phyloP scores from a whole-genome alignment of 1,139 yeast genomes.

The Kazachstania sp. region DNA sequence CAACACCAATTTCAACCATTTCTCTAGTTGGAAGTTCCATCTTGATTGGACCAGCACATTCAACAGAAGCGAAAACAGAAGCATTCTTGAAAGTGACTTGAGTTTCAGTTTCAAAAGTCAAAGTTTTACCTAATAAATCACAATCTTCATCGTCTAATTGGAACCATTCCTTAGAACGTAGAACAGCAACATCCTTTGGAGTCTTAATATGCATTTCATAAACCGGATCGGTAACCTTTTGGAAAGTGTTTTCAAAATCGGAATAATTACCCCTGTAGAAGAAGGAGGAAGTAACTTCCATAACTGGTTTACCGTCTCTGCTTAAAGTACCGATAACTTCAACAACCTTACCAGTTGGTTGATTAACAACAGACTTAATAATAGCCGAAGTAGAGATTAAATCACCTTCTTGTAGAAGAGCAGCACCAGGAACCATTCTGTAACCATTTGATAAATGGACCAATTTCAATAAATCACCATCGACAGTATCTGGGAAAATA shows the following conservation, averaged over 20 bases:
- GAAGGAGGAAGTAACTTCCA: slow-evolving; percentile 93
- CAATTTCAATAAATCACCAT: slow-evolving; percentile 88
- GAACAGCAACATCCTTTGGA: slow-evolving; percentile 85
- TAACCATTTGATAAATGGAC: slow-evolving; percentile 95
- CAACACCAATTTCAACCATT: slow-evolving; percentile 76
- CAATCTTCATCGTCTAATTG: slow-evolving; percentile 58
- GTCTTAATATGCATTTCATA: slow-evolving; percentile 65
- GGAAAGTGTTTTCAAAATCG: slow-evolving; percentile 89
- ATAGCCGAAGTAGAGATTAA: slow-evolving; percentile 74
- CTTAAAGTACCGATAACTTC: slow-evolving; percentile 87
- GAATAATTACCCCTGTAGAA: slow-evolving; percentile 88
- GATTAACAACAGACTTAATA: slow-evolving; percentile 81
- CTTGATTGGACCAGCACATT: slow-evolving; percentile 76
- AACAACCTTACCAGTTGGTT: slow-evolving; percentile 89
- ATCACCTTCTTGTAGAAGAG: slow-evolving; percentile 84
- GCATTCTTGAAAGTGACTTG: slow-evolving; percentile 73
- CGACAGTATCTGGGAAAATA: slow-evolving; percentile 90
- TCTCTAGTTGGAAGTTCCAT: slow-evolving; percentile 92
- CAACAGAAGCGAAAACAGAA: slow-evolving; percentile 67
- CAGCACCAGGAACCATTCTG: slow-evolving; percentile 87
- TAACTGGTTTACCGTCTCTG: slow-evolving; percentile 68
- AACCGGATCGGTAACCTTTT: slow-evolving; percentile 80
- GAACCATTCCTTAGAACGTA: slow-evolving; percentile 97
- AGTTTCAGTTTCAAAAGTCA: slow-evolving; percentile 86
- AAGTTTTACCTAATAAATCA: slow-evolving; percentile 67